Base-by-base conservation (phyloP, 345 rosid genomes). In the Hibiscus trionum region DNA sequence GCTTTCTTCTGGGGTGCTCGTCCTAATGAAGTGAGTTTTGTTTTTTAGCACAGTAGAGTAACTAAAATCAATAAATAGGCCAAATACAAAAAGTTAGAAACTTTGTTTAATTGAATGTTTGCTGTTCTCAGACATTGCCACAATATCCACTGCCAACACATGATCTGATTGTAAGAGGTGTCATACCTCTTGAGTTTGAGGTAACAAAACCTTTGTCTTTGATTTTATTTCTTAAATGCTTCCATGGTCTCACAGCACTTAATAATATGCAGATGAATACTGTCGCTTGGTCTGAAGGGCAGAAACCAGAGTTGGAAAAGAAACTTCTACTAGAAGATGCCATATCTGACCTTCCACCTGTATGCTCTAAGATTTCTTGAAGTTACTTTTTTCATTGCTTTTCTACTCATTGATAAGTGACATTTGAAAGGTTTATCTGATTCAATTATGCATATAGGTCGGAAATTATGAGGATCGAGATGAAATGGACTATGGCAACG, bases 111-210 rank as follows among this genome's bases (percentile, higher is more conserved):
- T 37, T 59, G 27, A 7, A n/a, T 55, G 70, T 46, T 66, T 29
- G 9, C 15, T 67, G 9, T 49, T 73, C 50, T 29, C 84, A 93
- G 93, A 83, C 16, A 14, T 70, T 90, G 72, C 98, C 98, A 16
- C 97, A 78, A 9, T 93, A 78, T 64, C 89, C 98, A 4, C 85
- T 85, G 50, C 98, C 98, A 31, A 93, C 95, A 1, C 97, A 93
- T 81, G 87, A 90, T 78, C 86, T 88, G 47, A 80, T 83, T 4
- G 39, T 75, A 1, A 82, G 91, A 77, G 98, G 95, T 27, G 74
- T 61, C 19, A 72, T 80, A 12, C 97, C 97, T 15, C 3, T 58
- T 2, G 85, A 86, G 55, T 93, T 93, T 79, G 87, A 84, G 88
- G 98, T 90, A 83, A 31, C 69, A 10, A 11, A 12, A 19, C 12